Percentiles rank a stretch among this genome's conserved stretches.
These are phyloP conservation scores for Annulohypoxylon bovei DNA, from an alignment of 495 filamentous ascomycete species.

Conservation along the genomic window DNA sequence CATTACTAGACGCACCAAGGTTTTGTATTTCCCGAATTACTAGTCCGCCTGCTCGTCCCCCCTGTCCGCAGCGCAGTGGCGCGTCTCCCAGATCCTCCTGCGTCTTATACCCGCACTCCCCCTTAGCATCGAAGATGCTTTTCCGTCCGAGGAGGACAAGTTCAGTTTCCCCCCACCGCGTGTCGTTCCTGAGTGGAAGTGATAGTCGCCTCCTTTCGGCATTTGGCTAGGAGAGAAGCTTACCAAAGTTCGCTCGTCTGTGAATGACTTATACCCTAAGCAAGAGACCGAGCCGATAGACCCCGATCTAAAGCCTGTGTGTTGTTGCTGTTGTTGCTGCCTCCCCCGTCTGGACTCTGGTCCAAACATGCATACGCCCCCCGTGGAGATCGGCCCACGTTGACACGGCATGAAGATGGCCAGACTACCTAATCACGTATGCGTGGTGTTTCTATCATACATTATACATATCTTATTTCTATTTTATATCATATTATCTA, in stretches of 20 bases:
- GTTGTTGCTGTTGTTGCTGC: not conserved
- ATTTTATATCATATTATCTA: conserved; percentile 37
- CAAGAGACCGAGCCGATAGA: not conserved
- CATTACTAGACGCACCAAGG: conserved; percentile 22
- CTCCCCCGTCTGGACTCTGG: conserved; percentile 43
- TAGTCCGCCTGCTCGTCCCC: conserved; percentile 6
- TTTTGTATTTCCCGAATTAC: conserved; percentile 27
- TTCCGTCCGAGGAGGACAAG: conserved; percentile 17
- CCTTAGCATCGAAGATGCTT: not conserved
- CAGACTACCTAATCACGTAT: conserved; percentile 40
- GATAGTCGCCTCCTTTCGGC: conserved; percentile 29
- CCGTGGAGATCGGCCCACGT: conserved; percentile 32
- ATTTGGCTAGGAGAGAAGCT: conserved; percentile 11
- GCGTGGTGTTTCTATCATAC: conserved; percentile 35
- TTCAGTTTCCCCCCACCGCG: conserved; percentile 27
- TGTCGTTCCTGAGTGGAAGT: conserved; percentile 38
- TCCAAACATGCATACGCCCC: conserved; percentile 34
- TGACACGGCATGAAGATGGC: conserved; percentile 42
- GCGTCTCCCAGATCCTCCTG: conserved; percentile 38
- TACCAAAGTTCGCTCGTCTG: conserved; percentile 10
- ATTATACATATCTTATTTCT: conserved; percentile 20
- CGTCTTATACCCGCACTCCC: conserved; percentile 38
- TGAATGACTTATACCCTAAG: conserved; percentile 8
- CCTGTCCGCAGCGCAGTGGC: conserved; percentile 28
- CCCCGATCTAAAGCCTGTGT: conserved; percentile 7